These are phyloP conservation scores for Rutstroemia sp. DNA, from an alignment of 2,329 filamentous ascomycete genomes.

Conservation along the genomic window DNA sequence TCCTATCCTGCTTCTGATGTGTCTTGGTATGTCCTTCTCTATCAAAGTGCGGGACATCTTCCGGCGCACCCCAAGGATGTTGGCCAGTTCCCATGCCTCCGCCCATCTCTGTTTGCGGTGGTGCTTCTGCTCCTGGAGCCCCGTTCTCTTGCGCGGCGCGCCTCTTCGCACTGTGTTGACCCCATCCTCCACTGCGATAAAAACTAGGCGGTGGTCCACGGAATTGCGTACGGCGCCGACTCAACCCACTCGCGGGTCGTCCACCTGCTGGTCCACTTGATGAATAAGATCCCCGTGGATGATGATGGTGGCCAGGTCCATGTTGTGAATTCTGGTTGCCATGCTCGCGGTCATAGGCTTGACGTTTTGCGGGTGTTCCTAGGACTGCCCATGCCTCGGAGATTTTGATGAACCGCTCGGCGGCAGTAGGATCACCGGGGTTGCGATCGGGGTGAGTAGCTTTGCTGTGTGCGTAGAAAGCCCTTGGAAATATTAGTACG, in stretches of 20 bases:
- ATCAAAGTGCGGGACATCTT: conserved; percentile 73
- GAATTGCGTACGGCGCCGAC: conserved; percentile 67
- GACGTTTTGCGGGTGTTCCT: conserved; percentile 64
- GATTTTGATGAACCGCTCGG: conserved; percentile 72
- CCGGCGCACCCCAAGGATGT: conserved; percentile 37
- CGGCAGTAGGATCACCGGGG: conserved; percentile 63
- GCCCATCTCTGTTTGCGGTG: conserved; percentile 24
- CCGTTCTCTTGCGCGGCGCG: conserved; percentile 38
- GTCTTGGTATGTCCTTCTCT: conserved; percentile 63
- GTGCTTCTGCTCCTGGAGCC: conserved; percentile 13
- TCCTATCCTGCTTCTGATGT: conserved; percentile 41
- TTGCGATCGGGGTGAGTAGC: conserved; percentile 89
- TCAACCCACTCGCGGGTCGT: conserved; percentile 74
- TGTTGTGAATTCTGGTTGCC: conserved; percentile 12
- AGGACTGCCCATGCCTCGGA: conserved; percentile 78
- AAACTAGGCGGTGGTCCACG: conserved; percentile 84
- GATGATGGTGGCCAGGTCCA: neutral
- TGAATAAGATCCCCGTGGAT: conserved; percentile 43
- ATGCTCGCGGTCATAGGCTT: conserved; percentile 68
- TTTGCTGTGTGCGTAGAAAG: conserved; percentile 90
- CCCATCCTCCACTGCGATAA: conserved; percentile 76
- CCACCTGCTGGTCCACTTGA: conserved; percentile 59
- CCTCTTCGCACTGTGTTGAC: conserved; percentile 53
- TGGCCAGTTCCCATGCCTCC: conserved; percentile 55
- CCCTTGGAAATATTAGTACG: conserved; percentile 34